phyloP scores from a whole-genome alignment of 2,329 filamentous ascomycete species.

The Diplodia mutila region DNA sequence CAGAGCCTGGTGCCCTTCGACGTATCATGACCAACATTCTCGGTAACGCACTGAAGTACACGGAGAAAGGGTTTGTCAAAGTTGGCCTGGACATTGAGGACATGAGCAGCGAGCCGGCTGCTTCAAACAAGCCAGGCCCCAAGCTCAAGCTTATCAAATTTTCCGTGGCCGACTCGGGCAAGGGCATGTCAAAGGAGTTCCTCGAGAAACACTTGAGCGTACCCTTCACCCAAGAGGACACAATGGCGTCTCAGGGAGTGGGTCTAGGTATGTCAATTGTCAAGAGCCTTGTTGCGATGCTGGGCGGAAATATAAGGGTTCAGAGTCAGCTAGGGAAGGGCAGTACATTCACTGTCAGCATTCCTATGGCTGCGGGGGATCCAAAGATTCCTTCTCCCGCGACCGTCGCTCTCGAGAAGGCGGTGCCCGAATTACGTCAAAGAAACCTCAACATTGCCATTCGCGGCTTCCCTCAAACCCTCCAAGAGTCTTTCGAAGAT shows the following conservation, averaged over 20 bases:
- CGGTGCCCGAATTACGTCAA: conserved; percentile 12
- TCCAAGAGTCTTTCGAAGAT: conserved; percentile 8
- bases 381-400: background rate
- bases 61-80: conserved; percentile 41
- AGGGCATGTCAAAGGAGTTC: conserved; percentile 47
- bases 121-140: conserved; percentile 30
- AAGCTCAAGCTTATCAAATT: conserved; percentile 31
- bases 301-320: conserved; percentile 44
- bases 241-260: conserved; percentile 39
- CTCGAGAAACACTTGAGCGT: conserved; percentile 42
- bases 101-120: conserved; percentile 12
- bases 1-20: conserved; percentile 37
- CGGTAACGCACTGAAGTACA: conserved; percentile 47
- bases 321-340: conserved; percentile 41
- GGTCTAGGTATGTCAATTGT: conserved; percentile 47
- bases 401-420: background rate
- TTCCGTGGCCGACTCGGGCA: conserved; percentile 44
- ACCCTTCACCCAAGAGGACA: conserved; percentile 46
- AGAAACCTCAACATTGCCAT: conserved; percentile 11
- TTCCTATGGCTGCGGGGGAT: conserved; percentile 16
- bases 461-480: background rate
- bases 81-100: conserved; percentile 40
- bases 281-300: conserved; percentile 42
- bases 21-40: conserved; percentile 46
- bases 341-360: conserved; percentile 36